A percentile compares a stretch with the other conserved stretches of the same genome.
Evolutionary conservation across 768 basidiomycete species (phyloP).

Genomic region (Tulasnella calospora): DNA sequence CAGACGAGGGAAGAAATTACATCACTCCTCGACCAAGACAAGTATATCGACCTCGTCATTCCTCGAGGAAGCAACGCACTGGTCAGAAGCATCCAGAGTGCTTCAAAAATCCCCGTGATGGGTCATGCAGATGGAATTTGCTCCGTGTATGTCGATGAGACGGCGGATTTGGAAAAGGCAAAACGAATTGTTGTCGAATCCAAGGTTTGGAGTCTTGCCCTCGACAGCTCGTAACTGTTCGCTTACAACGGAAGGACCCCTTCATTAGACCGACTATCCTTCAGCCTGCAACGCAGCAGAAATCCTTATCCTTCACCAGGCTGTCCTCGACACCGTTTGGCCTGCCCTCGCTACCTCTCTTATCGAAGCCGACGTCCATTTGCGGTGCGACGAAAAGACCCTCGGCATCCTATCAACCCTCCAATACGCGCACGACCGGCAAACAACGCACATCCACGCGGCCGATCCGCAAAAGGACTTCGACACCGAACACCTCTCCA

Average conservation of each 20-base stretch:
- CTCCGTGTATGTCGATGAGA: conserved; percentile 80
- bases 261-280: conserved; percentile 76
- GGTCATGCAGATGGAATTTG: conserved; percentile 98
- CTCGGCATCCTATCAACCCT: conserved; percentile 25
- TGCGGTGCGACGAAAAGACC: conserved; percentile 64
- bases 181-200: conserved; percentile 79
- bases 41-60: conserved; percentile 94
- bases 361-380: conserved; percentile 59
- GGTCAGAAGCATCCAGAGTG: conserved; percentile 82
- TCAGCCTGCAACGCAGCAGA: conserved; percentile 94
- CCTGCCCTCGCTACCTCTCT: conserved; percentile 69
- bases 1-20: conserved; percentile 90
- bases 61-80: conserved; percentile 91
- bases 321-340: conserved; percentile 71
- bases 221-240: no score
- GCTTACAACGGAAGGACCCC: not conserved
- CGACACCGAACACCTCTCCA: conserved; percentile 80
- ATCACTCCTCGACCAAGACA: conserved; percentile 76
- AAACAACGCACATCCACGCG: conserved; percentile 42
- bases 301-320: conserved; percentile 79
- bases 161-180: conserved; percentile 74
- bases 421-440: not conserved
- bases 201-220: conserved; percentile 58
- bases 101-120: conserved; percentile 94
- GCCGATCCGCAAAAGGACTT: conserved; percentile 60